Evolutionary conservation across 352 stramenopile genomes (phyloP).

Genomic region (Nothophytophthora sp.): DNA sequence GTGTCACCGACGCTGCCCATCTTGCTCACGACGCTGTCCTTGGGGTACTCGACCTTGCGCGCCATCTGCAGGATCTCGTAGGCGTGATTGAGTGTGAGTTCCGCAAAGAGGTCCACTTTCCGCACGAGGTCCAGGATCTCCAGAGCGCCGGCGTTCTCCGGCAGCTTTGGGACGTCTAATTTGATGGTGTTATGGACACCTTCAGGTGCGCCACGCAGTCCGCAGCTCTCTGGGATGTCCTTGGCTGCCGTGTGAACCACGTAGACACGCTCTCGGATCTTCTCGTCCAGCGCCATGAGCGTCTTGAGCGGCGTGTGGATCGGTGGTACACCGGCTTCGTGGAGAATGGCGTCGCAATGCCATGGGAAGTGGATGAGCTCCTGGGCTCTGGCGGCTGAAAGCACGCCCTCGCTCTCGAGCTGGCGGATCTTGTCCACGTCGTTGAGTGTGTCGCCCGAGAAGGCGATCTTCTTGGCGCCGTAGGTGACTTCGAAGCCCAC

Average conservation of each 20-base stretch:
- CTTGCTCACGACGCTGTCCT: conserved; percentile 54
- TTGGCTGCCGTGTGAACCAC: conserved; percentile 94
- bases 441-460: conserved; percentile 96
- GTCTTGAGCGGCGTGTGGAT: conserved; percentile 96
- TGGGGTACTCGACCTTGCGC: conserved; percentile 64
- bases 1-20: conserved; percentile 51
- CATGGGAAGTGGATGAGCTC: conserved; percentile 94
- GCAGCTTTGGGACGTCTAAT: conserved; percentile 64
- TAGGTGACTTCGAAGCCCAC: conserved; percentile 95
- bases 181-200: conserved; percentile 90
- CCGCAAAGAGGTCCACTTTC: conserved; percentile 82
- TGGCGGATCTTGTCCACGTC: conserved; percentile 90
- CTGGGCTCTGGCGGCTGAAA: conserved; percentile 83
- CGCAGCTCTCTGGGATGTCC: conserved; percentile 69
- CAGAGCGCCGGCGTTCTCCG: conserved; percentile 75
- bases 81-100: conserved; percentile 83
- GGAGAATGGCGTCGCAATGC: conserved; percentile 93
- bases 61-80: conserved; percentile 89
- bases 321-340: conserved; percentile 94
- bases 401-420: conserved; percentile 81
- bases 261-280: conserved; percentile 92
- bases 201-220: conserved; percentile 87
- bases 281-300: conserved; percentile 87
- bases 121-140: conserved; percentile 86
- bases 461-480: conserved; percentile 94